Percentiles rank a stretch among this genome's conserved stretches.
These are phyloP conservation scores for Pisolithus albus DNA, from an alignment of 768 basidiomycete genomes.

Conservation along the genomic window DNA sequence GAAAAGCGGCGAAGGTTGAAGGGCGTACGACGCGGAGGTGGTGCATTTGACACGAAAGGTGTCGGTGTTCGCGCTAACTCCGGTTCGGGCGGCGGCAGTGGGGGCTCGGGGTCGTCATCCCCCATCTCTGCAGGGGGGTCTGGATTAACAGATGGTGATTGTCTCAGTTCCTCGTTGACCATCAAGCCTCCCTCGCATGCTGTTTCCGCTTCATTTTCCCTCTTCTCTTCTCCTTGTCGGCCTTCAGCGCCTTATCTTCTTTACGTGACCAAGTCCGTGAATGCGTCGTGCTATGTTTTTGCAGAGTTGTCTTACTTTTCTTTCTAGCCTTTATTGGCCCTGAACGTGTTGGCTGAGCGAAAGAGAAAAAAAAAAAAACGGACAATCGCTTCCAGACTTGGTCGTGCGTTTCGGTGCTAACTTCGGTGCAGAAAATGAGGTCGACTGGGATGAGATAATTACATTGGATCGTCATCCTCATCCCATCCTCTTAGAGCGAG, in stretches of 20 bases:
- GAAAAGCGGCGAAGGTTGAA: conserved; percentile 78
- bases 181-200: conserved; percentile 20
- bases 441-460: conserved; percentile 19
- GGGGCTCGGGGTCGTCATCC: not conserved
- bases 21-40: conserved; percentile 50
- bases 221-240: conserved; percentile 23
- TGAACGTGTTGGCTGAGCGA: conserved; percentile 15
- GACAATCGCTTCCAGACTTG: conserved; percentile 37
- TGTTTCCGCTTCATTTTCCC: conserved; percentile 1
- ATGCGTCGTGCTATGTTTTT: conserved; percentile 10
- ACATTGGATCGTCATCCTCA: conserved; percentile 81
- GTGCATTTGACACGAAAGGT: not conserved
- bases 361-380: conserved; percentile 37
- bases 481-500: conserved; percentile 84
- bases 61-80: not conserved
- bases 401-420: conserved; percentile 42
- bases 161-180: conserved; percentile 7
- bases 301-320: conserved; percentile 18
- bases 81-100: not conserved
- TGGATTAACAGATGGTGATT: conserved; percentile 3
- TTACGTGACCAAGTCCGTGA: conserved; percentile 1
- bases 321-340: conserved; percentile 27
- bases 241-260: conserved; percentile 2
- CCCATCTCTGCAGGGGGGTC: not conserved
- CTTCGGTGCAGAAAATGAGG: conserved; percentile 4